Conservation (phyloP, 352 stramenopile species). For the Phytophthora sp. region DNA sequence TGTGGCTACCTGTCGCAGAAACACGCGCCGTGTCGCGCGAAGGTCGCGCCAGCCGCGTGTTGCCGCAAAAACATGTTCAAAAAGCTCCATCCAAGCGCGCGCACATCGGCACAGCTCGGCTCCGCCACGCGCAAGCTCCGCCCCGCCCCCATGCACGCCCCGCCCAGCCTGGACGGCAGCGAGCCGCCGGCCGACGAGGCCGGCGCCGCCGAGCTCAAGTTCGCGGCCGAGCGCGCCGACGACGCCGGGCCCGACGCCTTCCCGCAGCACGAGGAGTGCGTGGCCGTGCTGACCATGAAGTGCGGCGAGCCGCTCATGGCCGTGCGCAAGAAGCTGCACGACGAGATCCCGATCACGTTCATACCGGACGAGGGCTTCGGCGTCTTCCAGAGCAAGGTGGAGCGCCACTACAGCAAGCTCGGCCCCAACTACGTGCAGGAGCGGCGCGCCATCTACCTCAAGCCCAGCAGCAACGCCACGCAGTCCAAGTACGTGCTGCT, state of each 20-base stretch:
- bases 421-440: slow-evolving; percentile 67
- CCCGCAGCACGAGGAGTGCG: slow-evolving; percentile 65
- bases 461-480: slow-evolving; percentile 74
- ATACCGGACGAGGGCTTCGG: slow-evolving; percentile 75
- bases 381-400: slow-evolving; percentile 80
- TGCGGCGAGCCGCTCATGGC: slow-evolving; percentile 75
- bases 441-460: slow-evolving; percentile 75
- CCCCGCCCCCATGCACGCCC: slow-evolving; percentile 20
- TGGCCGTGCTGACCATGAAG: slow-evolving; percentile 79
- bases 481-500: slow-evolving; percentile 83
- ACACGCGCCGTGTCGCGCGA: too few relatives aligned
- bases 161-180: slow-evolving; percentile 21
- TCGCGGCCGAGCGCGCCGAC: slow-evolving; percentile 30
- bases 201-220: slow-evolving; percentile 41
- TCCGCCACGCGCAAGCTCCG: slow-evolving; percentile 21
- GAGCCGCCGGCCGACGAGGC: slow-evolving; percentile 26
- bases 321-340: slow-evolving; percentile 81
- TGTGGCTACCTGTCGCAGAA: too few relatives aligned
- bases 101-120: not conserved
- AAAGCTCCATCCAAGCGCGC: slow-evolving; percentile 15
- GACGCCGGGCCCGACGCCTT: slow-evolving; percentile 44
- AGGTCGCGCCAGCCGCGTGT: too few relatives aligned
- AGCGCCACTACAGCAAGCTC: slow-evolving; percentile 74
- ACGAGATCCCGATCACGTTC: slow-evolving; percentile 74
- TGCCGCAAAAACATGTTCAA: slow-evolving; percentile 17